phyloP scores from a whole-genome alignment of 805 yeast species.

The Metahyphopichia silvanorum region DNA sequence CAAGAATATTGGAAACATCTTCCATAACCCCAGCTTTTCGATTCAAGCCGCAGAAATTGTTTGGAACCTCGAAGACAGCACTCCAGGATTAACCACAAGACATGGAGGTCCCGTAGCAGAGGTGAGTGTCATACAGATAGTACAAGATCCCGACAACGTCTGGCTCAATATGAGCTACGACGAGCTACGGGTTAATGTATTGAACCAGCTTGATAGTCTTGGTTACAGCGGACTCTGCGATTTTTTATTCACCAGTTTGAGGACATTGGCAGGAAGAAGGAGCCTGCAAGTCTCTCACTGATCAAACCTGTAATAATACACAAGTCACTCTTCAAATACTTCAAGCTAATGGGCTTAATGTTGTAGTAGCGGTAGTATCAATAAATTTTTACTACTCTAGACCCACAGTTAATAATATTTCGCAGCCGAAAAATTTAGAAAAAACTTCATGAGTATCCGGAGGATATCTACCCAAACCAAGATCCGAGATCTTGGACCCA shows the following conservation, averaged over 20 bases:
- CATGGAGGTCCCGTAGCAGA: conserved; percentile 55
- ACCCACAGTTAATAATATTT: too few relatives aligned
- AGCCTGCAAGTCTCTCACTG: too few relatives aligned
- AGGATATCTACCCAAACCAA: neutral
- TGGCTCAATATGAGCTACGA: conserved; percentile 44
- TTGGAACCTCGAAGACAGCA: conserved; percentile 45
- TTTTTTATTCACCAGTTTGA: conserved; percentile 51
- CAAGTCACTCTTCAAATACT: too few relatives aligned
- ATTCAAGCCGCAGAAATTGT: conserved; percentile 41
- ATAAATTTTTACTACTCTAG: neutral
- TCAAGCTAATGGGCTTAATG: too few relatives aligned
- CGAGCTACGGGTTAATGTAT: conserved; percentile 42
- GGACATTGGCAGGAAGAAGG: too few relatives aligned
- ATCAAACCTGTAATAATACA: too few relatives aligned
- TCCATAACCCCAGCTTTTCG: conserved; percentile 52
- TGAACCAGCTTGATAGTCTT: conserved; percentile 36
- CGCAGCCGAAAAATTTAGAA: too few relatives aligned
- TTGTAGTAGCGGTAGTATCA: neutral
- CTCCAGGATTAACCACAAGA: conserved; percentile 26
- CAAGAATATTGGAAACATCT: conserved; percentile 38
- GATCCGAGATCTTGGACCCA: conserved; percentile 36
- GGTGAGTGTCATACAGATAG: conserved; percentile 32
- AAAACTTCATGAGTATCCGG: too few relatives aligned
- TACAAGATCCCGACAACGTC: conserved; percentile 17
- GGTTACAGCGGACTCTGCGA: conserved; percentile 51